A percentile compares a stretch with the other conserved stretches of the same genome.
Evolutionary conservation across 2,329 filamentous ascomycete genomes (phyloP).

Genomic region (Cytospora mali): DNA sequence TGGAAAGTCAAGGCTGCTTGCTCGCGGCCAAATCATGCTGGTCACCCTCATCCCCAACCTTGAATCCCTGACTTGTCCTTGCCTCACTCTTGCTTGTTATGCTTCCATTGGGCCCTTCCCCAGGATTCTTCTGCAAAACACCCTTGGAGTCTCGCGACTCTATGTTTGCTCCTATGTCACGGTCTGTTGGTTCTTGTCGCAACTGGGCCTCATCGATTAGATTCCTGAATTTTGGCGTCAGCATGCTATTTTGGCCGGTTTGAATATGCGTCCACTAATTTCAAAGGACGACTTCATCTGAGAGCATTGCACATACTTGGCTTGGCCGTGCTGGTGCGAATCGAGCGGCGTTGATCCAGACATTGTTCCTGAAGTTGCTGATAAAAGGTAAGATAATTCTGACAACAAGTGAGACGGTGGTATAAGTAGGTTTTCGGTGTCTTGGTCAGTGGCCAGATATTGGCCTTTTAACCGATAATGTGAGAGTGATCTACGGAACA

Average conservation of each 20-base stretch:
- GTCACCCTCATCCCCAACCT: constrained; percentile 11
- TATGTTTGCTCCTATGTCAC: constrained; percentile 18
- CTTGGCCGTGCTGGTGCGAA: constrained; percentile 6
- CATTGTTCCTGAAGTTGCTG: background rate
- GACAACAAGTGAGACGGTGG: background rate
- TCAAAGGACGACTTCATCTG: background rate
- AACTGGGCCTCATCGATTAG: constrained; percentile 14
- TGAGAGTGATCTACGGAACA: background rate
- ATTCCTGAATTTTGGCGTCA: constrained; percentile 7
- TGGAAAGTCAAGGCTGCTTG: constrained; percentile 17
- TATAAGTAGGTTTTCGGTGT: background rate
- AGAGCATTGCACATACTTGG: background rate
- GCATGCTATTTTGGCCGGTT: background rate
- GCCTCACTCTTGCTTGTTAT: background rate
- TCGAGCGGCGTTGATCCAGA: background rate
- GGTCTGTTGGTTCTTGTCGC: constrained; percentile 16
- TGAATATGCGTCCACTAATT: background rate
- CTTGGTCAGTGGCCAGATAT: background rate
- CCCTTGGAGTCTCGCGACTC: constrained; percentile 4
- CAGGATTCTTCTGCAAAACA: background rate
- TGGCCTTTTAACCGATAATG: background rate
- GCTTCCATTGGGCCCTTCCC: background rate
- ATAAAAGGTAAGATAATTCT: background rate
- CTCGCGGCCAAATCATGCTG: background rate
- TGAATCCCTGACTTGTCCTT: constrained; percentile 4